Evolutionary conservation across 306 rosid species (phyloP), one percentile per base, ranked within the genome.

Genomic region (Luffa acutangula): DNA sequence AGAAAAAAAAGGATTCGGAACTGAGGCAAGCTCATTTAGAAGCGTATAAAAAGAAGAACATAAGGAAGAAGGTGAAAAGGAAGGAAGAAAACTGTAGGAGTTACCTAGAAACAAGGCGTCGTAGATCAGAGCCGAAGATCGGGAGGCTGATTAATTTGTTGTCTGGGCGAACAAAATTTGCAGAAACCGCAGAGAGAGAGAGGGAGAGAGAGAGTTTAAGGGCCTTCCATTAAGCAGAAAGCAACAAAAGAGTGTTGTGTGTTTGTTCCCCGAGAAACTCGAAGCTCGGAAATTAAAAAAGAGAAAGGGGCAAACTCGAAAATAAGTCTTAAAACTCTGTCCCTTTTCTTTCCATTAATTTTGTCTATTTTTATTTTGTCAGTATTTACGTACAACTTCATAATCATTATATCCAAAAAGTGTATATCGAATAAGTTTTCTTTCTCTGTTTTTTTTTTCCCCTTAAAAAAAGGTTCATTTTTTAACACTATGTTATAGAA

Each of bases 161-260:
- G 37, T 76, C 3, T 76, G 21, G n/a, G 53, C 60, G 79, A 15
- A 56, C 41, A 77, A 49, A 31, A 74, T 4, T 14, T 58, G 71
- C 56, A 77, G 69, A 12, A 77, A 77, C 12, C 3, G 69, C n/a
- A 71, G 75, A 36, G 78, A 79, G 66, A 39, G 39, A 78, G 52
- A 54, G 59, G 31, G 71, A 83, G 77, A 70, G 80, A 70, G 79
- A 74, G 14, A 67, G 80, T 33, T 90, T 62, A 92, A 84, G 97
- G 83, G 33, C 86, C 89, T 91, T 92, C 97, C 93, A 94, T 94
- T 85, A 84, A 82, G 89, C 91, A 88, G 89, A 91, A 88, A 88
- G 90, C 87, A 92, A 90, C 87, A 88, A 88, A 89, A 86, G 86
- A 12, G 34, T 43, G 78, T 85, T 80, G 78, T 66, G 90, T 80